Conservation (phyloP, 2,329 filamentous ascomycete genomes). For the Hymenoscyphus repandus region DNA sequence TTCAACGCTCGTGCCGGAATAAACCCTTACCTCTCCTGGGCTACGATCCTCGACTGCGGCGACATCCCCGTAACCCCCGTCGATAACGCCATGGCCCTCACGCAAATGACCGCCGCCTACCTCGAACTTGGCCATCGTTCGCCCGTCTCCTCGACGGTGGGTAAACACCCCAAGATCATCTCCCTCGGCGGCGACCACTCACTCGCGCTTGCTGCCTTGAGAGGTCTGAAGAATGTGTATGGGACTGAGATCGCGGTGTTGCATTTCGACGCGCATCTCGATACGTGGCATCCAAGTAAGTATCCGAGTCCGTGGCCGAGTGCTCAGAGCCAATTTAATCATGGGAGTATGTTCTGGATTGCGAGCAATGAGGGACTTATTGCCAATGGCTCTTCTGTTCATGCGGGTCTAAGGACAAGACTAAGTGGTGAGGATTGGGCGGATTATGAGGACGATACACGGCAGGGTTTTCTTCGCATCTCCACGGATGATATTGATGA, state of each 20-base stretch:
- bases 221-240: constrained; percentile 59
- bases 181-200: constrained; percentile 72
- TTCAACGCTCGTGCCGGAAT: constrained; percentile 78
- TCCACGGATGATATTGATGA: constrained; percentile 86
- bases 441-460: constrained; percentile 67
- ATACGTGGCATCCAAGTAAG: constrained; percentile 43
- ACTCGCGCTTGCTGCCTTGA: constrained; percentile 62
- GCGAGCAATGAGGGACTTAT: constrained; percentile 77
- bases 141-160: constrained; percentile 20
- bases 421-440: constrained; percentile 59
- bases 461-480: constrained; percentile 76
- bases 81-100: constrained; percentile 75
- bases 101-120: constrained; percentile 62
- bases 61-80: constrained; percentile 85
- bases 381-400: constrained; percentile 67
- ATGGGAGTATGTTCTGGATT: constrained; percentile 90
- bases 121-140: constrained; percentile 25
- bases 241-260: constrained; percentile 61
- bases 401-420: constrained; percentile 77
- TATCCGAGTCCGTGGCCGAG: constrained; percentile 74
- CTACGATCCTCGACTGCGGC: constrained; percentile 78
- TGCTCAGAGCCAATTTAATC: constrained; percentile 71
- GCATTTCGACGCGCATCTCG: constrained; percentile 60
- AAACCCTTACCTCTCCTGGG: constrained; percentile 80
- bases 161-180: constrained; percentile 40